phyloP scores from a whole-genome alignment of 345 rosid species.

The Aurinia saxatilis region DNA sequence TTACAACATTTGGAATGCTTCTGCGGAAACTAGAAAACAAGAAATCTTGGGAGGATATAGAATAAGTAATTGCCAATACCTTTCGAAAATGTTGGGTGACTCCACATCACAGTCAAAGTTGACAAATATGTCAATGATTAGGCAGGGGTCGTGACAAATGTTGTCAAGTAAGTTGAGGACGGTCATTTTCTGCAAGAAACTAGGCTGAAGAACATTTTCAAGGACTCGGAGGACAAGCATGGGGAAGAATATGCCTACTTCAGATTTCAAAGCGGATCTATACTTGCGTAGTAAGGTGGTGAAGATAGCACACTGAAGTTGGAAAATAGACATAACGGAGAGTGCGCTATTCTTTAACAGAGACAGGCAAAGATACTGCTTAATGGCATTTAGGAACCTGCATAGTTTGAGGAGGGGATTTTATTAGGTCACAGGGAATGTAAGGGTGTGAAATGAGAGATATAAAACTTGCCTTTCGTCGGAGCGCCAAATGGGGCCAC shows the following conservation, averaged over 20 bases:
- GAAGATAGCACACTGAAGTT: conserved; percentile 91
- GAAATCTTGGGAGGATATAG: not conserved
- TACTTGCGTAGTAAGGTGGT: conserved; percentile 63
- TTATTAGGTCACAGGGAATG: no score
- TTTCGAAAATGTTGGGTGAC: conserved; percentile 89
- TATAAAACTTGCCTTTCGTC: conserved; percentile 59
- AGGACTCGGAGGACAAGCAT: conserved; percentile 94
- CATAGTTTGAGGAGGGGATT: conserved; percentile 13
- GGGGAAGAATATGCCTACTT: conserved; percentile 93
- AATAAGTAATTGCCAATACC: conserved; percentile 40
- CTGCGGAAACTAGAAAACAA: not conserved
- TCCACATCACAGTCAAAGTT: conserved; percentile 96
- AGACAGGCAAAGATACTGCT: conserved; percentile 87
- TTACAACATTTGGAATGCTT: conserved; percentile 7
- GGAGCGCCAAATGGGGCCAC: conserved; percentile 66
- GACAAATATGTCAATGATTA: conserved; percentile 82
- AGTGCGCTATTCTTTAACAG: conserved; percentile 90
- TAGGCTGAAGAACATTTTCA: conserved; percentile 96
- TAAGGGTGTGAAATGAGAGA: conserved; percentile 8
- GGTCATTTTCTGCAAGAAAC: conserved; percentile 95
- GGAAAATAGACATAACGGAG: conserved; percentile 92
- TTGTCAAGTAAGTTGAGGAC: conserved; percentile 80
- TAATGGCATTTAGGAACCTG: conserved; percentile 86
- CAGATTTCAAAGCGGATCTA: conserved; percentile 77
- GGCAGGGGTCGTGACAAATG: conserved; percentile 68